Conservation (phyloP, 2,329 filamentous ascomycete species). For the Mycosphaerella sp. region DNA sequence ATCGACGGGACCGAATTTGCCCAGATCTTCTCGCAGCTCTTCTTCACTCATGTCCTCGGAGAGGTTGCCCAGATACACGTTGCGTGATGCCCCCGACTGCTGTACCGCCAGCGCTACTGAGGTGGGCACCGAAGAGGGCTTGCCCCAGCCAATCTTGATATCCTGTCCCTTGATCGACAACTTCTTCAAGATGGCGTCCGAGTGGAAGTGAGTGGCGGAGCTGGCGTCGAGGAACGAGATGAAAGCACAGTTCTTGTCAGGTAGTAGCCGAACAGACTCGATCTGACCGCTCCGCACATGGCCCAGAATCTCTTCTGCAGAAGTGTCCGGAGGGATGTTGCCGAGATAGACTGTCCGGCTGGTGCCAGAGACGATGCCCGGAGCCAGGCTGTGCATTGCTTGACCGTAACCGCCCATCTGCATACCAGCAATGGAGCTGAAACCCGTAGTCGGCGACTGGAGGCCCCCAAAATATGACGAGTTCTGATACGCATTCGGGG, state of each 20-base stretch:
- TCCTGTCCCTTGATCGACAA: constrained; percentile 97
- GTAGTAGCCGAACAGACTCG: constrained; percentile 92
- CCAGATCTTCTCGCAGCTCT: constrained; percentile 86
- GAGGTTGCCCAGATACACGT: constrained; percentile 93
- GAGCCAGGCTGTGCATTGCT: constrained; percentile 53
- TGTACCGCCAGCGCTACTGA: constrained; percentile 96
- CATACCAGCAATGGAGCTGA: constrained; percentile 52
- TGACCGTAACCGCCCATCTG: constrained; percentile 40
- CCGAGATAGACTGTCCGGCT: constrained; percentile 96
- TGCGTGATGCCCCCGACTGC: constrained; percentile 92
- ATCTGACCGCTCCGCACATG: constrained; percentile 97
- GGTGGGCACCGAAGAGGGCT: constrained; percentile 94
- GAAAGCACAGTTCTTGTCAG: constrained; percentile 99
- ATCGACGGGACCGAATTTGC: constrained; percentile 94
- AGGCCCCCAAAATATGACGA: constrained; percentile 73
- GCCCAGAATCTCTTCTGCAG: constrained; percentile 90
- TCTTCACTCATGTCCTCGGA: constrained; percentile 86
- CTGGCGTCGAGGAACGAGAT: constrained; percentile 98
- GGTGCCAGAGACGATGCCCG: constrained; percentile 79
- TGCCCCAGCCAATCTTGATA: constrained; percentile 99
- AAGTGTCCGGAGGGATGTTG: constrained; percentile 97
- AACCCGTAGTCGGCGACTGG: constrained; percentile 78
- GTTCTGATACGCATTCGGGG: constrained; percentile 73
- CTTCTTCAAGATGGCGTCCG: constrained; percentile 99
- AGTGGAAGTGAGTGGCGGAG: constrained; percentile 98